Conservation (phyloP, 495 filamentous ascomycete species). For the Aspergillus conjunctus region DNA sequence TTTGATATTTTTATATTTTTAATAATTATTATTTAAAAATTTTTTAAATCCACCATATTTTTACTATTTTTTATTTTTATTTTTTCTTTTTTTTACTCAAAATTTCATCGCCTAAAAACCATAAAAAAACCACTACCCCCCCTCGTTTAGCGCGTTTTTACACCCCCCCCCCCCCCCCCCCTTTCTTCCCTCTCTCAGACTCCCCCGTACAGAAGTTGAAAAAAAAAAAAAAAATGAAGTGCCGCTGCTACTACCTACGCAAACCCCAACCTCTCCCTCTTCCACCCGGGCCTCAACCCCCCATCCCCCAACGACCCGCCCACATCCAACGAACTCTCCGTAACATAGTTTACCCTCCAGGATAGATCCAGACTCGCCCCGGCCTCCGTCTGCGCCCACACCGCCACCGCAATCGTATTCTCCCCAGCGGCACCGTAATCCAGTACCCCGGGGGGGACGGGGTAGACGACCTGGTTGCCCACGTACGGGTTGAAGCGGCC, state of each 20-base stretch:
- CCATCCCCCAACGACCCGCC: conserved; percentile 35
- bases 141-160: background rate
- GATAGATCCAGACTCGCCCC: conserved; percentile 40
- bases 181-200: background rate
- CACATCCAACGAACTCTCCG: conserved; percentile 47
- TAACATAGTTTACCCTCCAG: conserved; percentile 43
- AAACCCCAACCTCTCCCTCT: conserved; percentile 34
- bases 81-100: too few species aligned
- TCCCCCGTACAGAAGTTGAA: background rate
- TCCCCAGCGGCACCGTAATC: conserved; percentile 39
- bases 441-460: conserved; percentile 51
- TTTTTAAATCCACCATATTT: too few species aligned
- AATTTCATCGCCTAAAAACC: too few species aligned
- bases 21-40: too few species aligned
- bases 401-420: conserved; percentile 49
- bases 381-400: conserved; percentile 52
- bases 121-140: too few species aligned
- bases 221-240: background rate
- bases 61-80: too few species aligned
- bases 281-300: conserved; percentile 46
- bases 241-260: conserved; percentile 19
- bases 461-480: conserved; percentile 54
- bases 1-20: background rate
- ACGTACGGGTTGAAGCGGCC: conserved; percentile 53
- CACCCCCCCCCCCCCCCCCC: background rate